Evolutionary conservation across 768 basidiomycete species (phyloP), one percentile per base, ranked within the genome.

Genomic region (Tricholoma saponaceum): DNA sequence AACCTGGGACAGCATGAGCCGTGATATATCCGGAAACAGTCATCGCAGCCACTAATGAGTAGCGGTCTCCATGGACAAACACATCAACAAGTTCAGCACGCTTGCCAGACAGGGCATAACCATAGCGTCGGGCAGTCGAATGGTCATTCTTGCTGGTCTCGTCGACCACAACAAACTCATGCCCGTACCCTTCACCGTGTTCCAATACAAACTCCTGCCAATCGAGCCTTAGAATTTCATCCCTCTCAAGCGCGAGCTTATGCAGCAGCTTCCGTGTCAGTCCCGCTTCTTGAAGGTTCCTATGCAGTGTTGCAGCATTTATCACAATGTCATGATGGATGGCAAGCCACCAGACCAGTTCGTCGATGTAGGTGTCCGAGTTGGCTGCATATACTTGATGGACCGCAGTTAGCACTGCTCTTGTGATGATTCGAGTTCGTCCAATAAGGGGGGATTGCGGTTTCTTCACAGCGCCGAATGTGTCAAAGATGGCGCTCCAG

Each of bases 241-340:
- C 63, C 5, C 63, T 54, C 54, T 71, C 67, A 23, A 85, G 71
- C 12, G 35, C 35, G 14, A 35, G 12, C 13, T 35, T 35, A 13
- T 35, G 35, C 12, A 14, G 13, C 12, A 35, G 12, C 35, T 35
- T 35, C 35, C 13, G 14, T 13, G 35, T 35, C 12, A 14, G 35
- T 28, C 86, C 88, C 58, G 88, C 69, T 61, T 86, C 83, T 57
- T 86, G 83, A 33, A 92, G 75, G 65, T 89, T 92, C 54, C 87
- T 81, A 60, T 90, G 66, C 0, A 71, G 60, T 0, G 66, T 52
- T 0, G 60, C 16, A 0, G 39, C 50, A 1, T 62, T 61, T 54
- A 72, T 67, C 6, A 14, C 16, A 0, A 72, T 58, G 12, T 65
- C 37, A 28, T 70, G 69, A 46, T 66, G 51, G 9, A 68, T 25